A percentile compares a stretch with the other conserved stretches of the same genome.
These are phyloP conservation scores for Bolboschoenoplectus hybrid DNA, from an alignment of 202 grass and related monocot species.

Conservation along the genomic window DNA sequence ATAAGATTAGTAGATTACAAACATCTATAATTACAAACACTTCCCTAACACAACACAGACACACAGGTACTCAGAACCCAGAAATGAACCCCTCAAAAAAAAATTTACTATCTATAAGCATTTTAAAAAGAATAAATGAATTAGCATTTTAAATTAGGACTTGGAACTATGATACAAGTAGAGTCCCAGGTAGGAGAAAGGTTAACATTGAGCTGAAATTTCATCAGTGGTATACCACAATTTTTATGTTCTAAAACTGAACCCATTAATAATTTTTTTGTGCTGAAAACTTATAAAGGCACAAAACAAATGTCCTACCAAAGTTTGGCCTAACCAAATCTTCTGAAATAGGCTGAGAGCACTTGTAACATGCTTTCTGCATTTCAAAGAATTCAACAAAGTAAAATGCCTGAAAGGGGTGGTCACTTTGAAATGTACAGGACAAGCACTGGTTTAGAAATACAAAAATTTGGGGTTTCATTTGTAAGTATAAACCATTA, in stretches of 20 bases:
- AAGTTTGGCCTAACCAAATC: conserved; percentile 72
- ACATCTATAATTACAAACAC: too few relatives aligned
- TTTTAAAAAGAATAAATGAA: not conserved
- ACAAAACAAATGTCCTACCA: conserved; percentile 40
- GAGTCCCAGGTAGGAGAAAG: not conserved
- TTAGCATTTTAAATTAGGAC: not conserved
- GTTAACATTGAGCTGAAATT: not conserved
- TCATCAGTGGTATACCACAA: conserved; percentile 4
- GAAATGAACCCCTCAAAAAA: not conserved
- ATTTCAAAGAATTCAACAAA: conserved; percentile 39
- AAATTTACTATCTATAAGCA: not conserved
- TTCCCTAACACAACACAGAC: not conserved
- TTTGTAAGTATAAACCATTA: not conserved
- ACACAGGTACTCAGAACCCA: not conserved
- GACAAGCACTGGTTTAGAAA: not conserved
- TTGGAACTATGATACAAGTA: not conserved
- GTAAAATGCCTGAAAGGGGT: not conserved
- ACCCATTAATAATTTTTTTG: not conserved
- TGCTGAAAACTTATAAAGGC: not conserved
- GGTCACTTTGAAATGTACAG: not conserved
- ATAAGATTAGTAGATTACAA: too few relatives aligned
- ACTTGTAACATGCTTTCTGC: conserved; percentile 84
- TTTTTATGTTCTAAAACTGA: not conserved
- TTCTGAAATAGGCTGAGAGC: conserved; percentile 61
- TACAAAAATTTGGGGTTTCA: not conserved